Evolutionary conservation across 73 alveolate species (phyloP), one percentile per base, ranked within the genome.

Genomic region (Paraurostyla sp.): DNA sequence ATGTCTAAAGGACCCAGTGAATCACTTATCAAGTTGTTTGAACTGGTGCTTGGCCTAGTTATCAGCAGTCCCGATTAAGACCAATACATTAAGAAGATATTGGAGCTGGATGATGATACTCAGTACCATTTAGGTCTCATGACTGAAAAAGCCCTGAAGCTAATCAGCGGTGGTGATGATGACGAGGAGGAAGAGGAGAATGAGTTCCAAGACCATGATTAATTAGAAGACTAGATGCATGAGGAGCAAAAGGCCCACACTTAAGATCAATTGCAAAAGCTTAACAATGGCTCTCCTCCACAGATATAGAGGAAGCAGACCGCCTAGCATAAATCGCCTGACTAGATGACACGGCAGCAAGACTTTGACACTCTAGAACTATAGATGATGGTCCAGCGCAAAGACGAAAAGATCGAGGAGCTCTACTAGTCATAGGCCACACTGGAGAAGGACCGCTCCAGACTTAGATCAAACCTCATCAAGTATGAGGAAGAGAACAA

Each of bases 401-500:
- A 78, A 41, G 76, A 49, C 32, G 78, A 78, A 38, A 78, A 54
- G 69, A 54, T 78, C 23, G 89, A 78, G 62, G 89, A 78, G 60
- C 45, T 78, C 40, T 78, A 78, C 32, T 46, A 78, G 80, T 27
- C 49, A 78, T 23, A 51, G 32, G 23, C 22, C 33, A 32, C 89
- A 15, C 3, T 78, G 33, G 89, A 78, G 6, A 78, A 54, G 78
- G 89, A 78, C 20, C 9, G 89, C 32, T 40, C 50, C 13, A 20
- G 89, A 54, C 52, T 78, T 35, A 78, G 78, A 54, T 42, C 46
- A 2, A 52, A 15, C 22, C 29, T 78, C 0, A 25, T 41, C 3
- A 50, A 54, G 68, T 78, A 78, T 32, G 89, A 78, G 29, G 89
- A 78, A 54, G 89, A 78, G 50, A 78, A 78, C 46, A 78, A 54